phyloP scores from a whole-genome alignment of 495 filamentous ascomycete species.

The Penicillium lagena region DNA sequence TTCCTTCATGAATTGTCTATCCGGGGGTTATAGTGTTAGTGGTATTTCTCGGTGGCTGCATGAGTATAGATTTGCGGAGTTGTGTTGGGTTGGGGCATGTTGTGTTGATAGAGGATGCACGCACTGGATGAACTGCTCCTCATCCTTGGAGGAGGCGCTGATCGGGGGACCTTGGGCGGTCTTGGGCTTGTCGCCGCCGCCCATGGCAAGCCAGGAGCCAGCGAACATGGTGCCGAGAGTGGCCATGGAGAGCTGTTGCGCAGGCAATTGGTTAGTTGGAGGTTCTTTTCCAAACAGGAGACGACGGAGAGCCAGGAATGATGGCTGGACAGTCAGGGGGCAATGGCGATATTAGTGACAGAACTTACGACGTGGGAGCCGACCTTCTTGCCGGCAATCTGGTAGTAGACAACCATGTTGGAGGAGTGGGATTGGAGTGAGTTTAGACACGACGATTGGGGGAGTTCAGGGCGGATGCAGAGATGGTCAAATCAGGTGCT shows the following conservation, averaged over 20 bases:
- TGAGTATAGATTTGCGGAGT: not conserved
- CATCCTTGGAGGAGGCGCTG: constrained; percentile 82
- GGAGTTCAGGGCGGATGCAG: constrained; percentile 29
- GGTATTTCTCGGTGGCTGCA: not conserved
- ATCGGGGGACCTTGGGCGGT: constrained; percentile 64
- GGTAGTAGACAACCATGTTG: constrained; percentile 87
- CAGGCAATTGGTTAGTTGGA: not conserved
- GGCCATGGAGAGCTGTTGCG: constrained; percentile 73
- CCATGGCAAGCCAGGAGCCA: constrained; percentile 43
- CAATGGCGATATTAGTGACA: too few species aligned
- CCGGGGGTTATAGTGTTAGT: not conserved
- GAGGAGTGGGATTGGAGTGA: constrained; percentile 24
- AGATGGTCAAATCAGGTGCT: constrained; percentile 10
- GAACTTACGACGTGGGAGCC: constrained; percentile 85
- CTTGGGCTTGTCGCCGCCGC: constrained; percentile 60
- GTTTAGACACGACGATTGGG: not conserved
- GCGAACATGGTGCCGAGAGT: constrained; percentile 65
- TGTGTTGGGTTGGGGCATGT: not conserved
- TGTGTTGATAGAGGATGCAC: constrained; percentile 15
- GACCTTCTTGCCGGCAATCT: constrained; percentile 80
- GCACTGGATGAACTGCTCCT: constrained; percentile 97
- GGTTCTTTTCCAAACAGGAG: not conserved
- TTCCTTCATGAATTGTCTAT: constrained; percentile 73
- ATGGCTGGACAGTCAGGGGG: too few species aligned
- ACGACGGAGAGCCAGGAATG: too few species aligned